These are phyloP conservation scores for Suhomyces vadensis DNA, from an alignment of 805 yeast species.

Conservation along the genomic window DNA sequence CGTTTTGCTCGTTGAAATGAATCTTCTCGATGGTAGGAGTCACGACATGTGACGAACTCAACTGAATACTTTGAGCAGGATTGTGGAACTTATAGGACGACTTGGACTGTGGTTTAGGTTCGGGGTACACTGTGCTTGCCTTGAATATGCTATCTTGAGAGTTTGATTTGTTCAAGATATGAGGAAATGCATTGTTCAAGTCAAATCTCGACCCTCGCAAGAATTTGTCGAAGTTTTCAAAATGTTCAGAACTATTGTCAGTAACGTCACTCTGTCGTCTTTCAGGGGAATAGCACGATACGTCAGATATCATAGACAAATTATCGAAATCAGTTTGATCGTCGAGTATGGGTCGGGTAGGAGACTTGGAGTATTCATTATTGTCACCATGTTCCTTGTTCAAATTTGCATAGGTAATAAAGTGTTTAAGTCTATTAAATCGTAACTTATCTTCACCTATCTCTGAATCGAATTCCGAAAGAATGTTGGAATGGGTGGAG, in stretches of 20 bases:
- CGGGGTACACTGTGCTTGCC: neutral
- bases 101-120: conserved; percentile 1
- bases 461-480: conserved; percentile 8
- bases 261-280: neutral
- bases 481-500: neutral
- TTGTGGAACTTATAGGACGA: conserved; percentile 35
- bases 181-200: conserved; percentile 31
- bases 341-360: conserved; percentile 5
- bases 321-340: conserved; percentile 16
- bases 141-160: conserved; percentile 27
- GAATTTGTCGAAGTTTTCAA: conserved; percentile 32
- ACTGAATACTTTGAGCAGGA: conserved; percentile 32
- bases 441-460: conserved; percentile 17
- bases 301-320: conserved; percentile 23
- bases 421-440: conserved; percentile 22
- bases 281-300: conserved; percentile 23
- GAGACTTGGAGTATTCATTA: conserved; percentile 3
- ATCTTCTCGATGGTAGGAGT: conserved; percentile 37
- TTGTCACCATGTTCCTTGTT: conserved; percentile 1
- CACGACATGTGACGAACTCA: conserved; percentile 13
- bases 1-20: conserved; percentile 17
- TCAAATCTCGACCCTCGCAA: conserved; percentile 36
- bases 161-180: conserved; percentile 23
- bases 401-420: conserved; percentile 19
- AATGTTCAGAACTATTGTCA: conserved; percentile 10